A percentile compares a stretch with the other conserved stretches of the same genome.
Conservation (phyloP, 352 stramenopile genomes). For the Halophytophthora polymorphica region DNA sequence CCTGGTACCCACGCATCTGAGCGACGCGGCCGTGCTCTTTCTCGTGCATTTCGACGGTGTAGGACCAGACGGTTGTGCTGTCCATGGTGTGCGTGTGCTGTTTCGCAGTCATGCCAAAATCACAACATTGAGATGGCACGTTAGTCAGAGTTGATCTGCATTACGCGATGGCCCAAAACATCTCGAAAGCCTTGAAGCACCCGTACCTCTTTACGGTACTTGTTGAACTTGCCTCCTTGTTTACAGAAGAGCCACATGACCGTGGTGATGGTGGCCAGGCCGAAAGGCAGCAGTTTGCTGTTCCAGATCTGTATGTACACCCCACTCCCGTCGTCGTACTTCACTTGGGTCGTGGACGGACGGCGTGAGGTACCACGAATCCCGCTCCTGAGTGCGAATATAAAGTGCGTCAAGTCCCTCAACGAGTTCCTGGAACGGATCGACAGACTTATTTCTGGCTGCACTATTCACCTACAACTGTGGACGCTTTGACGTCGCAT, state of each 20-base stretch:
- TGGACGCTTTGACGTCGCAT: constrained; percentile 5
- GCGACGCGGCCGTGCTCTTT: constrained; percentile 9
- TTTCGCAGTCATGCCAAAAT: neutral
- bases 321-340: constrained; percentile 16
- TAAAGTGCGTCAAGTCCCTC: constrained; percentile 11
- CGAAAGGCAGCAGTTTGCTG: constrained; percentile 27
- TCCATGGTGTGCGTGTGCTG: too few relatives aligned
- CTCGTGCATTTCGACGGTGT: constrained; percentile 21
- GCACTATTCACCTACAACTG: neutral
- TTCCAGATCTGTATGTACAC: constrained; percentile 30
- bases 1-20: constrained; percentile 16
- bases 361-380: neutral
- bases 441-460: neutral
- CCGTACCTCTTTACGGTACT: constrained; percentile 21
- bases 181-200: too few relatives aligned
- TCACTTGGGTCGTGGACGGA: constrained; percentile 15
- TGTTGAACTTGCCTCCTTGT: constrained; percentile 24
- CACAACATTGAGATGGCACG: too few relatives aligned
- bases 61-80: neutral
- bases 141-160: too few relatives aligned
- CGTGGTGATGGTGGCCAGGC: constrained; percentile 12
- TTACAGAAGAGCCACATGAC: constrained; percentile 23
- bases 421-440: constrained; percentile 10
- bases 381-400: neutral
- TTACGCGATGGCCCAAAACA: too few relatives aligned